A percentile compares a stretch with the other conserved stretches of the same genome.
Evolutionary conservation across 1,139 yeast species (phyloP).

Genomic region (Saccharomycopsis hybrid): DNA sequence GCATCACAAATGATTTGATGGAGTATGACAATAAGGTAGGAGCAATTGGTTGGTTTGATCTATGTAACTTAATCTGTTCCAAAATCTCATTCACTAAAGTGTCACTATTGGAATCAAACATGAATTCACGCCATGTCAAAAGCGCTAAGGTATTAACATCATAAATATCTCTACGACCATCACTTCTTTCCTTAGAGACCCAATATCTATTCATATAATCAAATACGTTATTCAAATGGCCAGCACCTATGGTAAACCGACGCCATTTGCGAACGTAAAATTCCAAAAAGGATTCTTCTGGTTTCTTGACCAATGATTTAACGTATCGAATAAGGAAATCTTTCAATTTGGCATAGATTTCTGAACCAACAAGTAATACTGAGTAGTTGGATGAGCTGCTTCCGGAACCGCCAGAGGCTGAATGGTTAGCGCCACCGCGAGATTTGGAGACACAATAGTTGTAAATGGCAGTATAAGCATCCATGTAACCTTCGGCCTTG

Average conservation of each 20-base stretch:
- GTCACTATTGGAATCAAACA: conserved; percentile 64
- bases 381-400: conserved; percentile 24
- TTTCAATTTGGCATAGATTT: conserved; percentile 69
- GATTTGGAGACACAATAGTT: conserved; percentile 88
- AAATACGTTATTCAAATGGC: conserved; percentile 85
- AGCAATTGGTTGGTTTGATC: conserved; percentile 73
- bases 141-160: conserved; percentile 87
- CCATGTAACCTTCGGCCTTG: conserved; percentile 68
- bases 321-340: conserved; percentile 62
- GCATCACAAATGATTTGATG: conserved; percentile 72
- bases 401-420: background rate
- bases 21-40: conserved; percentile 64
- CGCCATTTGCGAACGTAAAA: conserved; percentile 89
- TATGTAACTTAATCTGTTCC: conserved; percentile 66
- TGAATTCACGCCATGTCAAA: conserved; percentile 78
- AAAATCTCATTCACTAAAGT: conserved; percentile 64
- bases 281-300: conserved; percentile 66
- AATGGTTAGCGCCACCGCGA: conserved; percentile 22
- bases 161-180: conserved; percentile 85
- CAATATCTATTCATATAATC: conserved; percentile 96
- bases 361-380: conserved; percentile 65
- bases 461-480: conserved; percentile 78
- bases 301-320: conserved; percentile 37
- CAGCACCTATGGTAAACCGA: conserved; percentile 85
- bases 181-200: conserved; percentile 95